phyloP scores from a whole-genome alignment of 495 filamentous ascomycete genomes.

The Neurospora sp. region DNA sequence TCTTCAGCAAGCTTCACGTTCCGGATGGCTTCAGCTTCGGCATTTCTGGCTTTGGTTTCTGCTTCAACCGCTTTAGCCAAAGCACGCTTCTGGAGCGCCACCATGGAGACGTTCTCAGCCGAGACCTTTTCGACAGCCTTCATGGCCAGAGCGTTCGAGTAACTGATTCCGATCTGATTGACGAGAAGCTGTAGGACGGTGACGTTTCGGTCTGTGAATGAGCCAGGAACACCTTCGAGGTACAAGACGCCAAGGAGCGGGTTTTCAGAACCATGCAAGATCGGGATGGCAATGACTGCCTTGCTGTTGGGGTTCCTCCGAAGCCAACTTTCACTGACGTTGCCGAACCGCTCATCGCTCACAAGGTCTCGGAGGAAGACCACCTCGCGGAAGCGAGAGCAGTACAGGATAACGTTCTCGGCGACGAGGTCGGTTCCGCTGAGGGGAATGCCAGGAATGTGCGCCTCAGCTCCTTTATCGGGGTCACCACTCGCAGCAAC shows the following conservation, averaged over 20 bases:
- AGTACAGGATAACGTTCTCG: slow-evolving; percentile 71
- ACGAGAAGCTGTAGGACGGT: slow-evolving; percentile 77
- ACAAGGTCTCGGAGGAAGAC: slow-evolving; percentile 77
- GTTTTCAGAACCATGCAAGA: slow-evolving; percentile 59
- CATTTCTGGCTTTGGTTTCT: slow-evolving; percentile 71
- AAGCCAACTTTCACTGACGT: slow-evolving; percentile 61
- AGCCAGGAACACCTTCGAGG: slow-evolving; percentile 72
- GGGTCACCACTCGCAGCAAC: slow-evolving; percentile 68
- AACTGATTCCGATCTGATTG: slow-evolving; percentile 81
- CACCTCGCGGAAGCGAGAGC: slow-evolving; percentile 69
- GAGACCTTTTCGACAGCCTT: slow-evolving; percentile 71
- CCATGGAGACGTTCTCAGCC: slow-evolving; percentile 75
- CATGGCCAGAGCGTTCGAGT: slow-evolving; percentile 78
- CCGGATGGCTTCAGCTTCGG: slow-evolving; percentile 72
- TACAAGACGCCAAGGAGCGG: slow-evolving; percentile 74
- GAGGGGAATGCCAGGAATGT: slow-evolving; percentile 55
- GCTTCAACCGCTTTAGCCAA: slow-evolving; percentile 69
- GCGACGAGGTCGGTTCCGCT: slow-evolving; percentile 53
- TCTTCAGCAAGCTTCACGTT: slow-evolving; percentile 87
- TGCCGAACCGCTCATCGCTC: slow-evolving; percentile 78
- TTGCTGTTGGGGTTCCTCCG: slow-evolving; percentile 57
- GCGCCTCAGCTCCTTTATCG: slow-evolving; percentile 52
- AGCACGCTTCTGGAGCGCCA: slow-evolving; percentile 73
- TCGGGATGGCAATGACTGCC: slow-evolving; percentile 77
- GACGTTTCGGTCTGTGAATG: slow-evolving; percentile 80